Conservation (phyloP, 169 alveolate species). For the Toxoplasma gondii region DNA sequence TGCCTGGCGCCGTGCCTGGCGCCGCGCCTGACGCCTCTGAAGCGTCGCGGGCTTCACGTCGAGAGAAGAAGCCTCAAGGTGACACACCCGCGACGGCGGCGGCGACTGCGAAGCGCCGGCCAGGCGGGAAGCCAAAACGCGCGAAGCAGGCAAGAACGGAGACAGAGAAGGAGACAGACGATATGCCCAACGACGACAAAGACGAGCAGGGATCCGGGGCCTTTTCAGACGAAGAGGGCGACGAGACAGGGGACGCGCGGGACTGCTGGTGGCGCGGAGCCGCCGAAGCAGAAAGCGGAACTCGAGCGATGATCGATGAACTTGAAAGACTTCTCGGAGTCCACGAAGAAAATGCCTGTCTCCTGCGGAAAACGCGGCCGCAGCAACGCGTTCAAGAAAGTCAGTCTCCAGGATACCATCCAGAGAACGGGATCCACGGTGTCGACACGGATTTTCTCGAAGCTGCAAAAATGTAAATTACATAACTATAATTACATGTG, state of each 20-base stretch:
- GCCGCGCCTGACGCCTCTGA: background rate
- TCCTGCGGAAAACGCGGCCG: background rate
- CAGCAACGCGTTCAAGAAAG: conserved; percentile 1
- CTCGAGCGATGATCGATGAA: background rate
- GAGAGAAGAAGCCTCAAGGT: background rate
- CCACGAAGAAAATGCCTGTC: background rate
- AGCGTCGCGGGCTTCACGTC: background rate
- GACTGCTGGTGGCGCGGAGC: background rate
- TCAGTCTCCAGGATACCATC: background rate
- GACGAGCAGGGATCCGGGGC: no score
- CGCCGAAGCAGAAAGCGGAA: background rate
- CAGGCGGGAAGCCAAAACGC: no score
- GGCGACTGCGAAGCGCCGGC: background rate
- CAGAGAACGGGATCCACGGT: background rate
- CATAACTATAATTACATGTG: background rate
- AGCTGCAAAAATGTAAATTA: background rate
- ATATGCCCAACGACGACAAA: no score
- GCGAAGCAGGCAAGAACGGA: no score
- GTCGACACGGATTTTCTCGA: background rate
- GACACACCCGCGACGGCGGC: background rate
- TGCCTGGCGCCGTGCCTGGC: background rate
- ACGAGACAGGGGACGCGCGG: background rate
- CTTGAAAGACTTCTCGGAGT: background rate
- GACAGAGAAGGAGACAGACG: no score
- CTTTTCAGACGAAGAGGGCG: no score